Evolutionary conservation across 1,139 yeast genomes (phyloP).

Genomic region (Nadsonia commutata): DNA sequence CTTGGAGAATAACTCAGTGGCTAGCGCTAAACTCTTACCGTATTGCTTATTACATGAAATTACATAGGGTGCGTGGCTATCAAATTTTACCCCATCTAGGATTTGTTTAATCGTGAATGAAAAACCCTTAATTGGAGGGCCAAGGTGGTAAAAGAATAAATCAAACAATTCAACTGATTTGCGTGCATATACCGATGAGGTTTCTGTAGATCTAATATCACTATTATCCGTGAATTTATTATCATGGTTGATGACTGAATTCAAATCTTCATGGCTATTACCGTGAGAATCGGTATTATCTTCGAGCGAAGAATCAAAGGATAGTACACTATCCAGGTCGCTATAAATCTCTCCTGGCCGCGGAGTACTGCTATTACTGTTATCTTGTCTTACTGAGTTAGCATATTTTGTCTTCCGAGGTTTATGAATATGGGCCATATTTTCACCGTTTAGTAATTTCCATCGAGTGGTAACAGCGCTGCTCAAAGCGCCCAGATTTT

Average conservation of each 20-base stretch:
- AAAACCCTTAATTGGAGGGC: constrained; percentile 61
- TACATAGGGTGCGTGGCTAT: constrained; percentile 21
- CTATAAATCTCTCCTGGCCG: too few species aligned
- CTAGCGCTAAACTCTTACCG: constrained; percentile 35
- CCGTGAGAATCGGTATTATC: neutral
- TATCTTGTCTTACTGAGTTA: constrained; percentile 9
- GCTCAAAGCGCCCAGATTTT: constrained; percentile 52
- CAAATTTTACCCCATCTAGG: constrained; percentile 46
- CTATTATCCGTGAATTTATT: neutral
- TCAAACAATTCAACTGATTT: constrained; percentile 36
- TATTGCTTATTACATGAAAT: constrained; percentile 30
- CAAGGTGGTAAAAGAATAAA: constrained; percentile 48
- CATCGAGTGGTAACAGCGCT: constrained; percentile 57
- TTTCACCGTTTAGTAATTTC: constrained; percentile 29
- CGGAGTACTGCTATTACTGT: too few species aligned
- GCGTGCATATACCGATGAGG: constrained; percentile 5
- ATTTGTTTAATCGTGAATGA: constrained; percentile 42
- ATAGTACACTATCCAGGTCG: too few species aligned
- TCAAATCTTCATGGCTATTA: neutral
- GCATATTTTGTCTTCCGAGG: neutral
- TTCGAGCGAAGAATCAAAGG: neutral
- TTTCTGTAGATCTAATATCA: constrained; percentile 2
- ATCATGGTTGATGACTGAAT: neutral
- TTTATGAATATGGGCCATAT: neutral
- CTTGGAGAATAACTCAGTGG: constrained; percentile 38